Evolutionary conservation across 352 stramenopile species (phyloP).

Genomic region (Elongisporangium undulatum): DNA sequence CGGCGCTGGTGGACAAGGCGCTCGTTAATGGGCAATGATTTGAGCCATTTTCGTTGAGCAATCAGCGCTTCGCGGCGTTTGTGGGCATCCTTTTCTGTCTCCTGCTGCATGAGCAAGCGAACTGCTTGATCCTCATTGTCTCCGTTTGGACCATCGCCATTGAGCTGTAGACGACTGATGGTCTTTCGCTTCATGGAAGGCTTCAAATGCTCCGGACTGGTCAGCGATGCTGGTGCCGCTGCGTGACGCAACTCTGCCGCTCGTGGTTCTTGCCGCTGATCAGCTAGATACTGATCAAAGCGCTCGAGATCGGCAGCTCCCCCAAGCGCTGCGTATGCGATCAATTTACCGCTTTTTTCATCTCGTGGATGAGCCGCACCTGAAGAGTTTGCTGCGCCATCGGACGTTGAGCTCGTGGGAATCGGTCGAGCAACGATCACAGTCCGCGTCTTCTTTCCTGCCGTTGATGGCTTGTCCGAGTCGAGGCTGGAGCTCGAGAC

Average conservation of each 20-base stretch:
- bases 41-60: conserved; percentile 57
- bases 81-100: conserved; percentile 28
- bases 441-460: conserved; percentile 35
- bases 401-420: not conserved
- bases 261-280: conserved; percentile 25
- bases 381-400: not conserved
- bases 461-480: conserved; percentile 24
- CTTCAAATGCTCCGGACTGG: conserved; percentile 18
- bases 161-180: conserved; percentile 19
- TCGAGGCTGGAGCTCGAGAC: conserved; percentile 32
- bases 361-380: conserved; percentile 6
- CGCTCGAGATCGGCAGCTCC: conserved; percentile 45
- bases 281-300: conserved; percentile 52
- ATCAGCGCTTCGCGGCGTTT: conserved; percentile 42
- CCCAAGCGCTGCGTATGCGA: conserved; percentile 60
- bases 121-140: not conserved
- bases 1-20: conserved; percentile 57
- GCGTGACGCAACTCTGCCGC: conserved; percentile 22
- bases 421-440: conserved; percentile 40
- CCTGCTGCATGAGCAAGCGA: conserved; percentile 11
- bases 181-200: conserved; percentile 36
- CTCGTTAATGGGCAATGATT: conserved; percentile 68
- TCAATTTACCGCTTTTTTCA: conserved; percentile 33
- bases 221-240: conserved; percentile 2
- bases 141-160: not conserved